phyloP scores from a whole-genome alignment of 352 stramenopile genomes.

The Phytophthora sansomeana region DNA sequence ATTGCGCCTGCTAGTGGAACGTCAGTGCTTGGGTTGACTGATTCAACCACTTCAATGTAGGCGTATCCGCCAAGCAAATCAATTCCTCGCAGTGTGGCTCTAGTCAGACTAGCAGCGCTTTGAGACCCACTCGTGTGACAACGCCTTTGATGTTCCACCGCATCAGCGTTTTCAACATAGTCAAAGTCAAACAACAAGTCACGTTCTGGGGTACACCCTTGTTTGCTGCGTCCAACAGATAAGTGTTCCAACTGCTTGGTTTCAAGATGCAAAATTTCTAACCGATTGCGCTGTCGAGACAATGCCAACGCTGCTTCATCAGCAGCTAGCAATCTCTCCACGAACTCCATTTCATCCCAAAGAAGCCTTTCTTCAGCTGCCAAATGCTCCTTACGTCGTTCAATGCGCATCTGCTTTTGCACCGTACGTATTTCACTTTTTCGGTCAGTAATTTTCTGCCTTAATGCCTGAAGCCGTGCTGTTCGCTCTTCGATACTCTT shows the following conservation, averaged over 20 bases:
- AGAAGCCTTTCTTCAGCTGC: conserved; percentile 51
- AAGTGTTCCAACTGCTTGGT: conserved; percentile 32
- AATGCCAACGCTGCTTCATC: conserved; percentile 56
- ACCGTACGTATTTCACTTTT: conserved; percentile 51
- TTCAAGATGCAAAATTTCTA: conserved; percentile 57
- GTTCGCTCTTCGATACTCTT: conserved; percentile 77
- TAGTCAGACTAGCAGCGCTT: neutral
- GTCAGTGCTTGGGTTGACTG: neutral
- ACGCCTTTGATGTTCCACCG: neutral
- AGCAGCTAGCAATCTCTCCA: conserved; percentile 45
- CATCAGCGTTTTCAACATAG: conserved; percentile 38
- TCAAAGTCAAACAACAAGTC: conserved; percentile 48
- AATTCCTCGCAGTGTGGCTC: neutral
- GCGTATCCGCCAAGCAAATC: conserved; percentile 46
- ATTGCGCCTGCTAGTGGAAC: neutral
- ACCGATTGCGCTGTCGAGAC: conserved; percentile 51
- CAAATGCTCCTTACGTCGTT: conserved; percentile 57
- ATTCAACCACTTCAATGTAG: conserved; percentile 49
- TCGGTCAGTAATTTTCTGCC: conserved; percentile 45
- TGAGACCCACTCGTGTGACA: neutral
- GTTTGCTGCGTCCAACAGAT: neutral
- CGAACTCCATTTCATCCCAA: conserved; percentile 55
- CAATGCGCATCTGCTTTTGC: conserved; percentile 60
- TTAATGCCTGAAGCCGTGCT: conserved; percentile 56
- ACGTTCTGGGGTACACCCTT: conserved; percentile 1